Conservation (phyloP, 2,329 filamentous ascomycete species). For the Aspergillus jensenii region DNA sequence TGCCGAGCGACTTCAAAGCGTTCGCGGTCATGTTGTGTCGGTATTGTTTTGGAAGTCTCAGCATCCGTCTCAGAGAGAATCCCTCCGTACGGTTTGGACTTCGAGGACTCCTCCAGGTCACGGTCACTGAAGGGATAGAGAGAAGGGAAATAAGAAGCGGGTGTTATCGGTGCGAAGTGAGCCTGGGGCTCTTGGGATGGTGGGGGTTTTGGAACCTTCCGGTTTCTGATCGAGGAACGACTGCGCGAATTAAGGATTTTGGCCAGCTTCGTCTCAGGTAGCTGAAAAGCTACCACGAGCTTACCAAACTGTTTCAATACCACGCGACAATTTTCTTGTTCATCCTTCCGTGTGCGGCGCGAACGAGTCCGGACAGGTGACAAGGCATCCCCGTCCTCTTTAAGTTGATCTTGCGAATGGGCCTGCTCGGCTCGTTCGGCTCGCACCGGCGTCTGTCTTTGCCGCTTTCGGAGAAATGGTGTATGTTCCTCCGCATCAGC, state of each 20-base stretch:
- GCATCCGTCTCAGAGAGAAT: conserved; percentile 87
- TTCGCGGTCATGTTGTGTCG: conserved; percentile 74
- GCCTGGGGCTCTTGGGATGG: conserved; percentile 49
- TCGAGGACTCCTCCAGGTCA: conserved; percentile 79
- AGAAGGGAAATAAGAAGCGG: conserved; percentile 67
- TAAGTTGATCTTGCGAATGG: conserved; percentile 19
- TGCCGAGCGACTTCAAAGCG: conserved; percentile 88
- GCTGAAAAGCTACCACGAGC: conserved; percentile 59
- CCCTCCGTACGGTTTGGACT: conserved; percentile 92
- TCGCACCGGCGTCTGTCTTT: conserved; percentile 32
- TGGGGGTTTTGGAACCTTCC: conserved; percentile 43
- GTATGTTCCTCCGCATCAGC: conserved; percentile 54
- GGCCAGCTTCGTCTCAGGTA: conserved; percentile 59
- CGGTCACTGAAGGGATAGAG: conserved; percentile 89
- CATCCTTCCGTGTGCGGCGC: conserved; percentile 51
- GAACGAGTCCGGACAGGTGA: conserved; percentile 52
- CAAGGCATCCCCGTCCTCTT: conserved; percentile 20
- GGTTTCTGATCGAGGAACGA: conserved; percentile 57
- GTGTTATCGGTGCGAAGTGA: conserved; percentile 61
- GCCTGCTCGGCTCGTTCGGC: conserved; percentile 25
- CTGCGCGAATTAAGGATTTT: conserved; percentile 61
- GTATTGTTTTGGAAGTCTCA: conserved; percentile 86
- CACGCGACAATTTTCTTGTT: conserved; percentile 41
- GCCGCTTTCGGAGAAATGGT: conserved; percentile 51
- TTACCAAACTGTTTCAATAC: conserved; percentile 44